Evolutionary conservation across 2,329 filamentous ascomycete genomes (phyloP).

Genomic region (Fusarium sp.): DNA sequence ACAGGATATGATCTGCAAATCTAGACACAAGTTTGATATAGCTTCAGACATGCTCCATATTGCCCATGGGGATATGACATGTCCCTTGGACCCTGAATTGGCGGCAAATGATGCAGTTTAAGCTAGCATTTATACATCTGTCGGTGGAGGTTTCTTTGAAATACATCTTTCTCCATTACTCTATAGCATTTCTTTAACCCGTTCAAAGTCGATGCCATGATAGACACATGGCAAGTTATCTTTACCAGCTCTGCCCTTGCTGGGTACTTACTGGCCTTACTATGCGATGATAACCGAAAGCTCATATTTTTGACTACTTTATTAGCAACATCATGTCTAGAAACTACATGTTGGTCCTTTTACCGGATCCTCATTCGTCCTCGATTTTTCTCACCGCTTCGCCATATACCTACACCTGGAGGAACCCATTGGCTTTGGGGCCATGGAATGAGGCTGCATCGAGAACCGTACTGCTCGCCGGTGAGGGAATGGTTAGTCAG

Average conservation of each 20-base stretch:
- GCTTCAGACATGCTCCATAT: background rate
- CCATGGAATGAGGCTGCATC: constrained; percentile 55
- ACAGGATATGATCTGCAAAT: background rate
- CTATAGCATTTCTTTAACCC: fast-evolving
- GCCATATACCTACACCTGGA: constrained; percentile 57
- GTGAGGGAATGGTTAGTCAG: constrained; percentile 59
- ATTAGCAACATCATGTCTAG: fast-evolving
- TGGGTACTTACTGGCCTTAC: background rate
- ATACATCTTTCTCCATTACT: too few relatives aligned
- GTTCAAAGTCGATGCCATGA: background rate
- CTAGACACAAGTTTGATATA: background rate
- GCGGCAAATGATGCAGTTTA: too few relatives aligned
- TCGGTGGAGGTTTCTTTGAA: too few relatives aligned
- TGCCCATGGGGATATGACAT: too few relatives aligned
- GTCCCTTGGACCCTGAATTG: too few relatives aligned
- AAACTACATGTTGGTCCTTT: constrained; percentile 47
- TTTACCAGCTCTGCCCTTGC: background rate
- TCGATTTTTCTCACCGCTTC: constrained; percentile 60
- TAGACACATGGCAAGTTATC: background rate
- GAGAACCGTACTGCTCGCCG: constrained; percentile 55
- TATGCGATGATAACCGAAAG: background rate
- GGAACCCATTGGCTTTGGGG: constrained; percentile 59
- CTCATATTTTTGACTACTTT: background rate
- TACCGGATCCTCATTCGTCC: constrained; percentile 61
- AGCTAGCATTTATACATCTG: too few relatives aligned